Evolutionary conservation across 768 basidiomycete species (phyloP).

Genomic region (Panus rudis): DNA sequence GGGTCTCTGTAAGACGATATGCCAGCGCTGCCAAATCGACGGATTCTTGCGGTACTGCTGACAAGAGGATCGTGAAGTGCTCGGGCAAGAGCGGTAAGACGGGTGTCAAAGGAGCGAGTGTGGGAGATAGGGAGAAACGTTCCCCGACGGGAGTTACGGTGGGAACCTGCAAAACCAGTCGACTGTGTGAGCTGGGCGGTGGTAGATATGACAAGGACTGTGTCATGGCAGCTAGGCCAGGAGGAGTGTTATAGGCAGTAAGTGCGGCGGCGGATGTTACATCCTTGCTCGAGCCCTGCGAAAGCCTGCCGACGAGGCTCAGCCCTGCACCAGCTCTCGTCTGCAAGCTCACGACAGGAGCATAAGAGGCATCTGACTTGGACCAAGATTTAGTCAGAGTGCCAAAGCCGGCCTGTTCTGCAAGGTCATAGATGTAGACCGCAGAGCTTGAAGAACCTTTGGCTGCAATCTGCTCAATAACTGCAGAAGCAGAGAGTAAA

Average conservation of each 20-base stretch:
- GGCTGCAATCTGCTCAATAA: conserved; percentile 66
- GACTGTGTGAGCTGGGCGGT: conserved; percentile 47
- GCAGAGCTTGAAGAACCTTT: conserved; percentile 48
- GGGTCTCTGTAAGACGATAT: conserved; percentile 58
- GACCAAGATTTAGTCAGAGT: conserved; percentile 63
- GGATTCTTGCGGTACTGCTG: conserved; percentile 78
- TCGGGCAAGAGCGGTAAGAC: conserved; percentile 55
- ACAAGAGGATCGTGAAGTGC: conserved; percentile 67
- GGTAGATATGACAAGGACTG: conserved; percentile 73
- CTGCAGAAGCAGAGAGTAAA: conserved; percentile 46
- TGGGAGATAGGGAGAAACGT: conserved; percentile 66
- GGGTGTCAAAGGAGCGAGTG: conserved; percentile 60
- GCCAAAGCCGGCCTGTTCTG: conserved; percentile 80
- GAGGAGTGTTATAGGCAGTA: conserved; percentile 77
- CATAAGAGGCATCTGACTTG: conserved; percentile 30
- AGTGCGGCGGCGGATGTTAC: conserved; percentile 51
- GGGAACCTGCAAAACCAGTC: conserved; percentile 81
- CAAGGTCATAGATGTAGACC: conserved; percentile 78
- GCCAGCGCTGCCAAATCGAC: conserved; percentile 70
- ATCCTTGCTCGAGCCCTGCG: conserved; percentile 71
- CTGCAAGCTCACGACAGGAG: conserved; percentile 64
- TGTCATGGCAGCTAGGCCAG: conserved; percentile 79
- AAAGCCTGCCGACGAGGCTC: conserved; percentile 69
- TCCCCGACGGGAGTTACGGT: conserved; percentile 61
- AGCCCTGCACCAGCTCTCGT: conserved; percentile 82